These are phyloP conservation scores for Leptographium radiaticola DNA, from an alignment of 2,329 filamentous ascomycete species.

Conservation along the genomic window DNA sequence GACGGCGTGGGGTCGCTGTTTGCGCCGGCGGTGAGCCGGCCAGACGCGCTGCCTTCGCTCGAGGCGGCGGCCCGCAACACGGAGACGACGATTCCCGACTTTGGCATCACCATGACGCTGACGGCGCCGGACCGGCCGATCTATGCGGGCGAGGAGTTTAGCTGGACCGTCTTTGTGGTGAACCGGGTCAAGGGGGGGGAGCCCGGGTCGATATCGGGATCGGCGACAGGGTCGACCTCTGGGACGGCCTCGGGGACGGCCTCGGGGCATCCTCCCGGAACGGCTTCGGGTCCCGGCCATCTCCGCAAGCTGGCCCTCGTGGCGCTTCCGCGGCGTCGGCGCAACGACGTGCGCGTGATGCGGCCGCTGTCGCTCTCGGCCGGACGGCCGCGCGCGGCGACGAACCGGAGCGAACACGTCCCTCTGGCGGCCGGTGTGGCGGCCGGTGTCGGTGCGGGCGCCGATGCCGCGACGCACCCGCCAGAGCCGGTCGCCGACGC, in stretches of 20 bases:
- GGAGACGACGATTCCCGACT: slow-evolving; percentile 39
- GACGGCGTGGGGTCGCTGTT: slow-evolving; percentile 42
- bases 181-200: slow-evolving; percentile 42
- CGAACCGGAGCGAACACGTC: background rate
- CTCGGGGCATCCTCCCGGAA: slow-evolving; percentile 7
- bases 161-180: slow-evolving; percentile 62
- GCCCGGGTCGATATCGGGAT: slow-evolving; percentile 21
- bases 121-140: slow-evolving; percentile 44
- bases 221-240: background rate
- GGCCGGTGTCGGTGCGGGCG: background rate
- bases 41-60: slow-evolving; percentile 46
- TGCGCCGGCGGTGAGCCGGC: slow-evolving; percentile 42
- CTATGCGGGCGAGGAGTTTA: slow-evolving; percentile 52
- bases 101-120: slow-evolving; percentile 66
- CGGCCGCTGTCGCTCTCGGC: slow-evolving; percentile 40
- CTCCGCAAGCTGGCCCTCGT: slow-evolving; percentile 58
- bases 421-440: background rate
- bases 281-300: slow-evolving; percentile 14
- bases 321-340: slow-evolving; percentile 51
- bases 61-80: slow-evolving; percentile 33
- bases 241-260: slow-evolving; percentile 4
- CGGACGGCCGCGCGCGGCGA: slow-evolving; percentile 2
- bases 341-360: slow-evolving; percentile 39
- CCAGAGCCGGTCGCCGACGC: slow-evolving; percentile 41
- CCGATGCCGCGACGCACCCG: background rate